These are phyloP conservation scores for Inonotus hispidus DNA, from an alignment of 1,284 basidiomycete genomes.

Conservation along the genomic window DNA sequence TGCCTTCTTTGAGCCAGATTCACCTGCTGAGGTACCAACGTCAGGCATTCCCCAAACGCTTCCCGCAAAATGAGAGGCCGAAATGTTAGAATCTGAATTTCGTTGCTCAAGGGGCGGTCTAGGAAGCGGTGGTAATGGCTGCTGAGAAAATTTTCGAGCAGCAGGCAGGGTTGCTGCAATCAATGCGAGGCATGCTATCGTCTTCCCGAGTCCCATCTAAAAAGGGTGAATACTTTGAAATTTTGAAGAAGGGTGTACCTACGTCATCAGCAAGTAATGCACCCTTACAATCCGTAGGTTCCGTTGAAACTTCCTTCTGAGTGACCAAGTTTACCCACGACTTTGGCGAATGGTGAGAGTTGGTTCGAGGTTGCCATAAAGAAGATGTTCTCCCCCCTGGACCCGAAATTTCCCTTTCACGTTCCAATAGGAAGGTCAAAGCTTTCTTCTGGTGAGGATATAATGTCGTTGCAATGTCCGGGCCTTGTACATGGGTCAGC, in stretches of 20 bases:
- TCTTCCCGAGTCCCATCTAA: conserved; percentile 98
- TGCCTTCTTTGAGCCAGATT: conserved; percentile 52
- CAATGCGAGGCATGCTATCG: conserved; percentile 88
- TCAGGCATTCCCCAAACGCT: conserved; percentile 82
- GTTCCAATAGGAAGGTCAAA: conserved; percentile 91
- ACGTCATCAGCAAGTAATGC: conserved; percentile 93
- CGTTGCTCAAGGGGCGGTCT: conserved; percentile 37
- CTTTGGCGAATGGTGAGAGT: conserved; percentile 42
- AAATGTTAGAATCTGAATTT: conserved; percentile 36
- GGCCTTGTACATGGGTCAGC: conserved; percentile 36
- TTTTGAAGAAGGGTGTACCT: conserved; percentile 29
- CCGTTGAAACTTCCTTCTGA: conserved; percentile 61
- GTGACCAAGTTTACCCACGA: conserved; percentile 86
- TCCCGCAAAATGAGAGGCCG: conserved; percentile 66
- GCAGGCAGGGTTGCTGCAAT: conserved; percentile 80
- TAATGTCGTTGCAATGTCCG: conserved; percentile 83
- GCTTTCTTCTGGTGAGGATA: conserved; percentile 99
- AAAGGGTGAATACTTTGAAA: conserved; percentile 1
- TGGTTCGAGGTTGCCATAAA: conserved; percentile 66
- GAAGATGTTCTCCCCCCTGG: conserved; percentile 58
- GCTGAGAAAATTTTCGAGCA: conserved; percentile 63
- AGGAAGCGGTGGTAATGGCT: conserved; percentile 42
- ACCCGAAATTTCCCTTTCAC: conserved; percentile 69
- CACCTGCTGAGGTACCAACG: conserved; percentile 23
- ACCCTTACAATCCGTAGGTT: conserved; percentile 78